Base-by-base conservation (phyloP, 2,329 filamentous ascomycete species). In the Trichoderma sp. region DNA sequence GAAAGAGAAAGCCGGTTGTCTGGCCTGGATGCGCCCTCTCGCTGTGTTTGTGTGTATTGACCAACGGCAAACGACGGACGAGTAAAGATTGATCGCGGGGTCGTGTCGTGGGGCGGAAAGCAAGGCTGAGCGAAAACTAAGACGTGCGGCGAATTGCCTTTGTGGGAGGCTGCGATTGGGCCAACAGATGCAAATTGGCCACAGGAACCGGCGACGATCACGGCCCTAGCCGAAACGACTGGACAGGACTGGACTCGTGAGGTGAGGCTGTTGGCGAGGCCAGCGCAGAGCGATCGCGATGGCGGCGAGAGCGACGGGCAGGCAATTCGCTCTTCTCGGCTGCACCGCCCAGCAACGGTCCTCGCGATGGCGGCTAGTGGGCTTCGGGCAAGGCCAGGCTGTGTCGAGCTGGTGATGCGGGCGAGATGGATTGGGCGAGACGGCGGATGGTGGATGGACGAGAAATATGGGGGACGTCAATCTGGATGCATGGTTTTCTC, bases 101-200 rank as follows among this genome's bases (percentile, higher is more conserved):
- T 65, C 37, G 68, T 63, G 56, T 65, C 37, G 68, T 43, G 64
- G 34, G 37, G 68, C 39, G 63, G 58, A 28, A 16, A 66, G 60
- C 68, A 66, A 69, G 68, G 68, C 68, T 69, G 68, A 69, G 60
- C 43, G 32, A 49, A 58, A 63, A n/a, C 34, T 61, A 46, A 55
- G 49, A 63, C 26, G 24, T 61, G 30, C 24, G 21, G 54, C 54
- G 64, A 59, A 66, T 66, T 26, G 43, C 51, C 11, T 66, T 66
- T 54, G 64, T 37, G 54, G 54, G 54, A 66, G 52, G 64, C 54
- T 58, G 26, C 58, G 64, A 46, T 51, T 49, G 52, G 37, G n/a
- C 58, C 26, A 56, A 18, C 16, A 46, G 34, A 24, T 21, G 46
- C 18, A 14, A 18, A 34, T 58, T 58, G 63, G 37, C 63, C 63